Conservation (phyloP, 139 green algal genomes). For the Pleodorina starrii region DNA sequence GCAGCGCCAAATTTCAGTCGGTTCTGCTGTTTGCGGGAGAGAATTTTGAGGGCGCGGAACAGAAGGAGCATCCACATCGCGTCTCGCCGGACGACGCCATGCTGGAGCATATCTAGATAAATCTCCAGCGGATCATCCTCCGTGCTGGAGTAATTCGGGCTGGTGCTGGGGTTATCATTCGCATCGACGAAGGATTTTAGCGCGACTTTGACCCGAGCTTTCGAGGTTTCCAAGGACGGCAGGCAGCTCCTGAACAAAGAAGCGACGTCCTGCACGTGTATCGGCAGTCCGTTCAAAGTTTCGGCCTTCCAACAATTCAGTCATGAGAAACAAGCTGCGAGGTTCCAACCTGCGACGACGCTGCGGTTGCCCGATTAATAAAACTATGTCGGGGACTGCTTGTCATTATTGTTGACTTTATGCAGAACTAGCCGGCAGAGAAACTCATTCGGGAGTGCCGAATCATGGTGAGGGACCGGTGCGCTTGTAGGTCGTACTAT, state of each 20-base stretch:
- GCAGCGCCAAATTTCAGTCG: constrained; percentile 53
- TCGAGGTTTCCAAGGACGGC: constrained; percentile 17
- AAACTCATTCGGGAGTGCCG: too few species aligned
- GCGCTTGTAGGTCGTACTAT: too few species aligned
- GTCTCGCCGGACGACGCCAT: constrained; percentile 18
- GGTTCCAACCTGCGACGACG: neutral
- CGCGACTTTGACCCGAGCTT: constrained; percentile 22
- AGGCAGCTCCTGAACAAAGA: neutral
- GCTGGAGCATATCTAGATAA: constrained; percentile 48
- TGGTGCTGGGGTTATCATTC: constrained; percentile 63
- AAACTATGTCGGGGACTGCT: neutral
- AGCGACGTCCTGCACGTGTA: constrained; percentile 27
- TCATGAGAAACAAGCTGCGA: neutral
- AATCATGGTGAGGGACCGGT: too few species aligned
- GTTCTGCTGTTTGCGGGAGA: constrained; percentile 77
- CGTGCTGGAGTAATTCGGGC: constrained; percentile 57
- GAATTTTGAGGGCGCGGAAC: constrained; percentile 71
- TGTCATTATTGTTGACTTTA: too few species aligned
- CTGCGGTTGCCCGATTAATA: neutral
- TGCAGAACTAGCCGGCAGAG: too few species aligned
- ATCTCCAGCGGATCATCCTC: constrained; percentile 43
- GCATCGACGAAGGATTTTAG: constrained; percentile 60
- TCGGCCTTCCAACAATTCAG: neutral
- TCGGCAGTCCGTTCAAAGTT: too few species aligned
- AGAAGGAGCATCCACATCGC: constrained; percentile 36